Conservation (phyloP, 192 early-diverging fungal species). For the Gaertneriomyces sp. region DNA sequence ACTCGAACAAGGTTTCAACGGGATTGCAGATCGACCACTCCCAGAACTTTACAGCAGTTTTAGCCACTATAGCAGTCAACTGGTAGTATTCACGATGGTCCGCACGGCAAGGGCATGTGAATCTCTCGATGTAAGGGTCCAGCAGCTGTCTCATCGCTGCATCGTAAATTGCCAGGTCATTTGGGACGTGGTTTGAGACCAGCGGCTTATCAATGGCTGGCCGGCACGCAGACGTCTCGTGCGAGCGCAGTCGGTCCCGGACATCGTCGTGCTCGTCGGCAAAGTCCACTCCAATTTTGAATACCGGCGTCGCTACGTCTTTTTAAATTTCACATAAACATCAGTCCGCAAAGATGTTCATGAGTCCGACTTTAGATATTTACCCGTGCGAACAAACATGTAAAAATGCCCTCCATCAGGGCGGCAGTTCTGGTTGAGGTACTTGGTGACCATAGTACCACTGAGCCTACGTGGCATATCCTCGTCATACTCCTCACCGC, state of each 20-base stretch:
- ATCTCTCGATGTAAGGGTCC: neutral
- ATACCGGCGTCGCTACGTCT: neutral
- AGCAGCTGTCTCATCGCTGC: neutral
- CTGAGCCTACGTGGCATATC: neutral
- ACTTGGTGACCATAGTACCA: neutral
- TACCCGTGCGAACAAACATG: neutral
- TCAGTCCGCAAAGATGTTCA: neutral
- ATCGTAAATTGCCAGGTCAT: neutral
- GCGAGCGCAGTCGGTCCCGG: neutral
- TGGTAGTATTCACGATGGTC: neutral
- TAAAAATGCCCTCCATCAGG: neutral
- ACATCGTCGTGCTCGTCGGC: neutral
- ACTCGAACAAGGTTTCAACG: neutral
- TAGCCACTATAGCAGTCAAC: neutral
- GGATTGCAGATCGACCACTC: neutral
- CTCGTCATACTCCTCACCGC: neutral
- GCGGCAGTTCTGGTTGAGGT: neutral
- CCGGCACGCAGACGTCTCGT: neutral
- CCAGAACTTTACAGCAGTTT: neutral
- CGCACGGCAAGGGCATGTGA: neutral
- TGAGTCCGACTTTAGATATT: neutral
- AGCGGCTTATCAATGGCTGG: neutral
- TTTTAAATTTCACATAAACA: neutral
- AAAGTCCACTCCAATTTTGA: neutral
- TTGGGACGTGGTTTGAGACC: neutral